These are phyloP conservation scores for Luzula sylvatica DNA, from an alignment of 176 grass and related monocot species.

Conservation along the genomic window DNA sequence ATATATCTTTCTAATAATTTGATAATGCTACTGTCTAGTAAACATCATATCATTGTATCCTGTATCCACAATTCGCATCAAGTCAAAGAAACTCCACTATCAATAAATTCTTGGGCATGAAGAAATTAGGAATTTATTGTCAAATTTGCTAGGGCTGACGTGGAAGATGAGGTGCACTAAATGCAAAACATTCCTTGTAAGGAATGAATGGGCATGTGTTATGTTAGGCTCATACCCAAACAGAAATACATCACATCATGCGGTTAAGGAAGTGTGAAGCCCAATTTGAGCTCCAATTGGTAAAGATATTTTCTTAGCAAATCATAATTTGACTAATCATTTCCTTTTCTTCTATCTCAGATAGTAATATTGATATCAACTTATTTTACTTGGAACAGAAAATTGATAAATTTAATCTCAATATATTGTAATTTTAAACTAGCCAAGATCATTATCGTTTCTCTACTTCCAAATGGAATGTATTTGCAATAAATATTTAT, in stretches of 20 bases:
- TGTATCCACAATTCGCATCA: too few relatives aligned
- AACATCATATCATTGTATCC: too few relatives aligned
- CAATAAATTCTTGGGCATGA: constrained; percentile 10
- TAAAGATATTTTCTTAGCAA: constrained; percentile 3
- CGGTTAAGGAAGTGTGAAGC: constrained; percentile 30
- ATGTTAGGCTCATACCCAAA: constrained; percentile 8
- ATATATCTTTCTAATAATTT: too few relatives aligned
- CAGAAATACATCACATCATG: constrained; percentile 27
- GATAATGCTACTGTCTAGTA: too few relatives aligned
- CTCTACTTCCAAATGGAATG: too few relatives aligned
- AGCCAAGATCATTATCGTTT: too few relatives aligned
- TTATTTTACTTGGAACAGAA: constrained; percentile 15
- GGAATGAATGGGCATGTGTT: constrained; percentile 18
- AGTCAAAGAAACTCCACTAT: not conserved
- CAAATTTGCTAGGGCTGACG: constrained; percentile 1
- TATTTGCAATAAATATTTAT: too few relatives aligned
- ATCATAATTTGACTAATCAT: constrained; percentile 13
- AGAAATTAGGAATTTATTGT: constrained; percentile 9
- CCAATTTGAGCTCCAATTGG: constrained; percentile 15
- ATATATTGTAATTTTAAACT: too few relatives aligned
- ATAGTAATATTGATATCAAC: too few relatives aligned
- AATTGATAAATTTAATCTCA: too few relatives aligned
- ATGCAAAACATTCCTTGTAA: constrained; percentile 21
- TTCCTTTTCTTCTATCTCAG: too few relatives aligned
- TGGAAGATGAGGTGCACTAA: constrained; percentile 16